Evolutionary conservation across 495 filamentous ascomycete species (phyloP).

Genomic region (Amorphotheca resinae): DNA sequence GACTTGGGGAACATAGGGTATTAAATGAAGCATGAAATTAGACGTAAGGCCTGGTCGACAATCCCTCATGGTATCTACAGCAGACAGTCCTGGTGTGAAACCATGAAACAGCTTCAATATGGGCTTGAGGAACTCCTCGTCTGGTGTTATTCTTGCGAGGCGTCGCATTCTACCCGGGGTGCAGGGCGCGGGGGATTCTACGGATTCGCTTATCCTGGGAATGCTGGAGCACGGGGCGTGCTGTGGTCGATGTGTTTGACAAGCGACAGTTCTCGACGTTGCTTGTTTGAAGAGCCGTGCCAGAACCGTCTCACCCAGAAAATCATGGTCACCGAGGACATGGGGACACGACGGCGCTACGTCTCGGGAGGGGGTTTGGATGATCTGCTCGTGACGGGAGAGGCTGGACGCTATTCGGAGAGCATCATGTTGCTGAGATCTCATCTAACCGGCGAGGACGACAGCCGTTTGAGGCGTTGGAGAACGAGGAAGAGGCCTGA

Average conservation of each 20-base stretch:
- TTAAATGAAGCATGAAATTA: slow-evolving; percentile 44
- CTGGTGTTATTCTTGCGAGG: slow-evolving; percentile 11
- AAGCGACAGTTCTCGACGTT: slow-evolving; percentile 8
- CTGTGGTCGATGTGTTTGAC: slow-evolving; percentile 1
- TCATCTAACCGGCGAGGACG: too few species aligned
- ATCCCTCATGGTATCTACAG: slow-evolving; percentile 22
- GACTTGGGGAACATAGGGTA: slow-evolving; percentile 24
- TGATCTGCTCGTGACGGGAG: slow-evolving; percentile 6
- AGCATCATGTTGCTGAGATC: too few species aligned
- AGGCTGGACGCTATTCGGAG: too few species aligned
- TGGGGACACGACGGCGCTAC: slow-evolving; percentile 9
- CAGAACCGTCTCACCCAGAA: slow-evolving; percentile 19
- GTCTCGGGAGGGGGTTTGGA: slow-evolving; percentile 10
- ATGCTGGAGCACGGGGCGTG: slow-evolving; percentile 10
- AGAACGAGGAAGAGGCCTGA: too few species aligned
- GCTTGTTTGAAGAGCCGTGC: slow-evolving; percentile 16
- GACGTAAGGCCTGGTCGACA: slow-evolving; percentile 16
- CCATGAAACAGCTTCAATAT: slow-evolving; percentile 36
- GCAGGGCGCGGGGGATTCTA: neutral
- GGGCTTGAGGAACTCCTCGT: slow-evolving; percentile 23
- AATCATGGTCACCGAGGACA: slow-evolving; percentile 4
- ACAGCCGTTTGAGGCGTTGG: too few species aligned
- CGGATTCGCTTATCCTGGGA: neutral
- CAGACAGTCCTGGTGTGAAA: slow-evolving; percentile 36
- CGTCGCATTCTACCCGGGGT: slow-evolving; percentile 5